phyloP scores from a whole-genome alignment of 768 basidiomycete genomes.

The Boletus subparvulus region DNA sequence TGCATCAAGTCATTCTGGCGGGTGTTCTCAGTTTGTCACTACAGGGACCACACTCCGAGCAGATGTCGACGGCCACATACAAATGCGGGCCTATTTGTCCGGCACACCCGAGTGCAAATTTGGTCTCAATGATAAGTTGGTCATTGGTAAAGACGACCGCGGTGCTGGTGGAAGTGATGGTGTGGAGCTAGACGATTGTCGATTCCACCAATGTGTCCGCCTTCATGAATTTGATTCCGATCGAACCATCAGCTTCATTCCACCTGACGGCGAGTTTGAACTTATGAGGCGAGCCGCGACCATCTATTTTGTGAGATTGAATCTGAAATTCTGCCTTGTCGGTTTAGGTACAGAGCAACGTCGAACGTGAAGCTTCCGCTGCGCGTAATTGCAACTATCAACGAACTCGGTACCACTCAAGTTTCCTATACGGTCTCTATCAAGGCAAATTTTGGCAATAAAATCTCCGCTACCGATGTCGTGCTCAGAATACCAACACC shows the following conservation, averaged over 20 bases:
- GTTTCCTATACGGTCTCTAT: constrained; percentile 90
- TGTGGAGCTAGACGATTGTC: constrained; percentile 96
- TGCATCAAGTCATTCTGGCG: background rate
- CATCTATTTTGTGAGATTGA: background rate
- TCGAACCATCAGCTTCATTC: constrained; percentile 94
- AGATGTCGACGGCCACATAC: constrained; percentile 96
- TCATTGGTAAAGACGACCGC: constrained; percentile 79
- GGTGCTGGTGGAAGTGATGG: constrained; percentile 59
- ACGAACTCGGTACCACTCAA: constrained; percentile 87
- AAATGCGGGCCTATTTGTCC: constrained; percentile 96
- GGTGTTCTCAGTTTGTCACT: background rate
- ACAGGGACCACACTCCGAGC: constrained; percentile 90
- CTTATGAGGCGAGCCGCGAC: constrained; percentile 75
- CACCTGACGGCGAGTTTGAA: constrained; percentile 98
- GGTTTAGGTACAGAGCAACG: constrained; percentile 85
- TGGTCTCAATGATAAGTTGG: constrained; percentile 96
- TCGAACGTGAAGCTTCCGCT: constrained; percentile 95
- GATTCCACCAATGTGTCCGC: constrained; percentile 97
- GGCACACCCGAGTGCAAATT: constrained; percentile 99
- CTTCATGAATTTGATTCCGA: constrained; percentile 92
- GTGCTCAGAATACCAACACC: constrained; percentile 95
- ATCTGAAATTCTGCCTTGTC: background rate
- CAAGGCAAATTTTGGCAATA: constrained; percentile 86
- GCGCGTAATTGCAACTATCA: constrained; percentile 85
- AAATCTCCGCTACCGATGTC: constrained; percentile 91